phyloP scores from a whole-genome alignment of 768 basidiomycete genomes.

The Amanita inopinata region DNA sequence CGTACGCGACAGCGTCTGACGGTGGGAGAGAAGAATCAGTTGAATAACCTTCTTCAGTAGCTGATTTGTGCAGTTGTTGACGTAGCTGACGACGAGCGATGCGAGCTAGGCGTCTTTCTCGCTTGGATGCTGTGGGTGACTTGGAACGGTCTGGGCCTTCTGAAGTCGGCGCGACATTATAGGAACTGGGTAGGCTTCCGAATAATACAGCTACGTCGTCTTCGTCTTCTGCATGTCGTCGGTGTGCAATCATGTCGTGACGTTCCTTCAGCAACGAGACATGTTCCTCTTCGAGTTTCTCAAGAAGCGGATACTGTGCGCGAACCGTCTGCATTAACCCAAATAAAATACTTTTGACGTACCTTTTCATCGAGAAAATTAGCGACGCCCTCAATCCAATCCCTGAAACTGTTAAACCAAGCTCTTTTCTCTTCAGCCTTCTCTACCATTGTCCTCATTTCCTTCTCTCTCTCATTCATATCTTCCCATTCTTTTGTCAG shows the following conservation, averaged over 20 bases:
- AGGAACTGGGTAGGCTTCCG: constrained; percentile 32
- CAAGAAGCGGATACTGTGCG: constrained; percentile 62
- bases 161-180: constrained; percentile 11
- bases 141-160: neutral
- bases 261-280: constrained; percentile 68
- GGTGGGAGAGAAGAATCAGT: constrained; percentile 70
- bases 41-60: constrained; percentile 74
- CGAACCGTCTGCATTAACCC: constrained; percentile 1
- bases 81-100: constrained; percentile 42
- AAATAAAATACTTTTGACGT: constrained; percentile 7
- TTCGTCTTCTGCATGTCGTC: constrained; percentile 67
- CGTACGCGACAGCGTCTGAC: constrained; percentile 63
- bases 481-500: constrained; percentile 55
- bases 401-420: constrained; percentile 72
- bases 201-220: constrained; percentile 72
- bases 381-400: constrained; percentile 77
- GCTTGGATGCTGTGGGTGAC: constrained; percentile 34
- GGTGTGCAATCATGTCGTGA: constrained; percentile 51
- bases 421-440: constrained; percentile 69
- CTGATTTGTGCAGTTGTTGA: constrained; percentile 14
- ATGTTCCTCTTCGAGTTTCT: constrained; percentile 70
- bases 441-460: constrained; percentile 66
- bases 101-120: constrained; percentile 53
- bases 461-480: constrained; percentile 57
- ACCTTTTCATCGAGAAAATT: constrained; percentile 89